phyloP scores from a whole-genome alignment of 2,329 filamentous ascomycete species.

The Aspergillus unguis region DNA sequence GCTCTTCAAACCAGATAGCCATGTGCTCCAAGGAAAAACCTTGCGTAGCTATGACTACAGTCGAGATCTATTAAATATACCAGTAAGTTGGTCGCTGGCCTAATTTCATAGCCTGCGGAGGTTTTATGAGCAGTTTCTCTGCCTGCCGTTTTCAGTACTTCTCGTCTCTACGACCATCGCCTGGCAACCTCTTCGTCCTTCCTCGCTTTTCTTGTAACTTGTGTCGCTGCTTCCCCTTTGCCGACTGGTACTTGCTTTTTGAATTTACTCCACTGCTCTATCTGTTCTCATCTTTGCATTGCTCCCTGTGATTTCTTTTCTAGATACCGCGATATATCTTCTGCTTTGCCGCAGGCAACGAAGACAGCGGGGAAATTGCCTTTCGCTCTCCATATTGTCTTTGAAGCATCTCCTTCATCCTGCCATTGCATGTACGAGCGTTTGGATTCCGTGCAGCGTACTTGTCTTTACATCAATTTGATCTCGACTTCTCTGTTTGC shows the following conservation, averaged over 20 bases:
- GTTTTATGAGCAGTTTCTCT: neutral
- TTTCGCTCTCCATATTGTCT: slow-evolving; percentile 22
- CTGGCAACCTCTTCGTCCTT: neutral
- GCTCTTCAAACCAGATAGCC: too few relatives aligned
- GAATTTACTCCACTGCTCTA: slow-evolving; percentile 2
- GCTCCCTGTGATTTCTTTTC: slow-evolving; percentile 18
- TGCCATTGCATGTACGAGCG: slow-evolving; percentile 24
- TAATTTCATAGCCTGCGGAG: neutral
- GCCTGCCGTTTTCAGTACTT: slow-evolving; percentile 8
- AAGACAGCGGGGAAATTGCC: slow-evolving; percentile 11
- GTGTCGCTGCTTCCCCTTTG: slow-evolving; percentile 17
- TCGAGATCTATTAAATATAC: too few relatives aligned
- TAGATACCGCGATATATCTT: slow-evolving; percentile 23
- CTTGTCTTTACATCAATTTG: slow-evolving; percentile 12
- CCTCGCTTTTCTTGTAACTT: slow-evolving; percentile 9
- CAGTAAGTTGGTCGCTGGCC: too few relatives aligned
- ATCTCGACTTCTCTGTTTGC: slow-evolving; percentile 15
- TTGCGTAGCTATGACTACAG: too few relatives aligned
- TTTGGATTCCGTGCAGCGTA: slow-evolving; percentile 21
- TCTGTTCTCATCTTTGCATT: slow-evolving; percentile 18
- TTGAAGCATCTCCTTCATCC: slow-evolving; percentile 21
- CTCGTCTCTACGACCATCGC: neutral
- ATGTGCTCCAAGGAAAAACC: too few relatives aligned
- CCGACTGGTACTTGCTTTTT: slow-evolving; percentile 1
- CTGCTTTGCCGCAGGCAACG: slow-evolving; percentile 2